A percentile compares a stretch with the other conserved stretches of the same genome.
phyloP scores from a whole-genome alignment of 2,329 filamentous ascomycete genomes.

The Diplodia corticola region DNA sequence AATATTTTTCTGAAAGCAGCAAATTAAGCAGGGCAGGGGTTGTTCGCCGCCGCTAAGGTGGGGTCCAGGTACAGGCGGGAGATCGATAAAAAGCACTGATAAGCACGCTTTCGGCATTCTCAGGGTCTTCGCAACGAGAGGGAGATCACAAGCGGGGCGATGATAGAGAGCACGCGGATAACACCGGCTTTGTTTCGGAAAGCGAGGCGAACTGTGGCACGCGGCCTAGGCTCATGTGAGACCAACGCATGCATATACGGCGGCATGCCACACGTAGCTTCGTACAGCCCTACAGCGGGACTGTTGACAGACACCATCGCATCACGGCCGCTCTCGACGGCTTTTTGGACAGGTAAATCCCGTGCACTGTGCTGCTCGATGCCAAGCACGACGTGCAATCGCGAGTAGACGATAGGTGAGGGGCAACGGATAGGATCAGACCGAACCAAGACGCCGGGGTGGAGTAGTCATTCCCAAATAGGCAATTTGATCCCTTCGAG shows the following conservation, averaged over 20 bases:
- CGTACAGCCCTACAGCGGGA: too few species aligned
- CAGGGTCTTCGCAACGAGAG: not conserved
- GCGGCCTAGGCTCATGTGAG: not conserved
- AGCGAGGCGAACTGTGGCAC: not conserved
- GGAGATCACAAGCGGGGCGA: not conserved
- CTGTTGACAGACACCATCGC: not conserved
- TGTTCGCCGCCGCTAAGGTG: too few species aligned
- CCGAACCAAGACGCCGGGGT: not conserved
- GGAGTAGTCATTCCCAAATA: conserved; percentile 6
- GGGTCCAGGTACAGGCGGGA: not conserved
- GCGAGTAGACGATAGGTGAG: not conserved
- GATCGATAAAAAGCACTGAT: not conserved
- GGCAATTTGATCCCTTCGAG: conserved; percentile 9
- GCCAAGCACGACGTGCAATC: not conserved
- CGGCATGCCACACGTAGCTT: not conserved
- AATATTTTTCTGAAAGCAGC: conserved; percentile 19
- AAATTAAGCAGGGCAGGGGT: not conserved
- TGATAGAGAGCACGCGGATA: not conserved
- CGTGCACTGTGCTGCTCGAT: not conserved
- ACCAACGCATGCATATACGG: not conserved
- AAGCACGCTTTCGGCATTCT: not conserved
- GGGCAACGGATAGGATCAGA: not conserved
- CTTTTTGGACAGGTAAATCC: not conserved
- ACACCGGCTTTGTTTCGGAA: not conserved
- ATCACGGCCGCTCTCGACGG: not conserved